Evolutionary conservation across 805 yeast species (phyloP), one percentile per base, ranked within the genome.

Genomic region (Candida oleophila): DNA sequence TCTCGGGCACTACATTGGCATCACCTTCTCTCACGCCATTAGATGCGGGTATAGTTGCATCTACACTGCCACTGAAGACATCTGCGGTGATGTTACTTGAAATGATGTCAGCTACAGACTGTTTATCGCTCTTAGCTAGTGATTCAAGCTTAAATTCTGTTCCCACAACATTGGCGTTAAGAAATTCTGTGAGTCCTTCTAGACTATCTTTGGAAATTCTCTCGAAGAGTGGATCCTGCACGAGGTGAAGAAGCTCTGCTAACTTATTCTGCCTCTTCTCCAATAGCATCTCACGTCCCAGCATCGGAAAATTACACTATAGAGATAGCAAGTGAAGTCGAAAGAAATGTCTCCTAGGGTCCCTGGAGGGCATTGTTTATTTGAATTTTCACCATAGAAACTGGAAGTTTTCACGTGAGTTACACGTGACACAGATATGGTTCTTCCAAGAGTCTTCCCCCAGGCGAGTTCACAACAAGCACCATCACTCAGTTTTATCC

Each of bases 201-300:
- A 41, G 22, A 8, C 19, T 18, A 4, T 41, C 43, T 36, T 41
- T 11, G 11, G 43, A 22, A 14, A 11, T 34, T n/a, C 14, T 20
- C 30, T 12, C 4, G 11, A 42, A 34, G 4, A 42, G 38, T 3
- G 45, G 45, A 20, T 42, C 45, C 25, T 42, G 40, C 3, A 15
- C 35, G 9, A 42, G 33, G 16, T 42, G 45, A 15, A 34, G 30
- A n/a, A 42, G 28, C 40, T 42, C 45, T 7, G 45, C 45, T 4
- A 42, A 14, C 15, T 36, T 34, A 19, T 42, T 33, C 4, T 11
- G 25, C 21, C 45, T 41, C 35, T 41, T 32, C 14, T 5, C 15
- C n/a, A 14, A 4, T 28, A 41, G 14, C 4, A 22, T n/a, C 12
- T 25, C 35, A 12, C 16, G 8, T 21, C 28, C 43, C 16, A 32